Percentiles rank a stretch among this genome's conserved stretches.
Evolutionary conservation across 1,139 yeast species (phyloP).

Genomic region (Suhomyces bokatorum): DNA sequence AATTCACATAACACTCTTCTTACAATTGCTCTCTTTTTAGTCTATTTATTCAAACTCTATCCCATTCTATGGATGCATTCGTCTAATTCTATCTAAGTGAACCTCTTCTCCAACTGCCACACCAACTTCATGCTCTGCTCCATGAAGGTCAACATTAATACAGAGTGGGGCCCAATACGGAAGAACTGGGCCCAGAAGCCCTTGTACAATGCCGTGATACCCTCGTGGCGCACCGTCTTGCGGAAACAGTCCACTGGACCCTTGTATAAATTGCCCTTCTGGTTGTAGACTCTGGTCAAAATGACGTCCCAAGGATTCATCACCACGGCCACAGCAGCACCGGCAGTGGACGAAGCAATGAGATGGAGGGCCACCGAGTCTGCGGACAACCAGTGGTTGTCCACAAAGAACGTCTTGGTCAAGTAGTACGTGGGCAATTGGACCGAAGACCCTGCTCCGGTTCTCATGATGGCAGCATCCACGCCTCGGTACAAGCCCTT

Average conservation of each 20-base stretch:
- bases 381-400: conserved; percentile 46
- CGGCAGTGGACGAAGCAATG: conserved; percentile 74
- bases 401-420: conserved; percentile 59
- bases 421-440: conserved; percentile 91
- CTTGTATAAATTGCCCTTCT: conserved; percentile 79
- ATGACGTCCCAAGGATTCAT: conserved; percentile 98
- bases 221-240: conserved; percentile 81
- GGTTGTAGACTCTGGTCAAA: conserved; percentile 91
- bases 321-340: conserved; percentile 88
- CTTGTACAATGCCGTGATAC: conserved; percentile 84
- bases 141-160: conserved; percentile 88
- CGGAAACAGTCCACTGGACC: conserved; percentile 87
- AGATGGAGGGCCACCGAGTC: conserved; percentile 76
- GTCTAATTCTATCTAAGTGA: not conserved
- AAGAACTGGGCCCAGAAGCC: conserved; percentile 92
- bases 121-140: conserved; percentile 83
- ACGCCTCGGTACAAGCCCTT: conserved; percentile 85
- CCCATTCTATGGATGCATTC: not conserved
- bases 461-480: conserved; percentile 90
- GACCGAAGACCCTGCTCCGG: conserved; percentile 94
- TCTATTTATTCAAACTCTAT: too few species aligned
- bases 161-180: conserved; percentile 94
- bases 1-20: too few species aligned
- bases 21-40: too few species aligned
- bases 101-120: conserved; percentile 37